phyloP scores from a whole-genome alignment of 352 stramenopile genomes.

The Pythium graminicola region DNA sequence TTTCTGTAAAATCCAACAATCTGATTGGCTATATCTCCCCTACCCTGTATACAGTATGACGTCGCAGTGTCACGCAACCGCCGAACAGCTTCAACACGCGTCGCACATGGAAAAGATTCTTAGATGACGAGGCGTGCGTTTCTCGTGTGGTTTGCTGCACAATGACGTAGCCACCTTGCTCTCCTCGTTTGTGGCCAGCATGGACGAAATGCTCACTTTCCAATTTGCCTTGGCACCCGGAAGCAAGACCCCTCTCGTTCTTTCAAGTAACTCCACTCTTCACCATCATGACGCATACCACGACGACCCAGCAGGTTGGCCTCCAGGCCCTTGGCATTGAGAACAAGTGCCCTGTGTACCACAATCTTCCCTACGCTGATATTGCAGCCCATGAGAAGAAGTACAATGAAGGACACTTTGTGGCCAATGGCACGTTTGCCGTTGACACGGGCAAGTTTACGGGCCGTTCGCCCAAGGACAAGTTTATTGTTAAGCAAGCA shows the following conservation, averaged over 20 bases:
- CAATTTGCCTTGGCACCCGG: constrained; percentile 17
- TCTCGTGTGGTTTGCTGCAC: too few species aligned
- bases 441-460: constrained; percentile 64
- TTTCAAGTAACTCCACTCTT: neutral
- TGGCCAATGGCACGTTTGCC: constrained; percentile 55
- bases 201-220: constrained; percentile 21
- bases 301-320: constrained; percentile 39
- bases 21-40: too few species aligned
- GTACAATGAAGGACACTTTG: constrained; percentile 47
- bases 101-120: too few species aligned
- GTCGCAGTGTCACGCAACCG: too few species aligned
- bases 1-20: too few species aligned
- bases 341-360: constrained; percentile 35
- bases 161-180: too few species aligned
- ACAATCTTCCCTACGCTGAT: constrained; percentile 49
- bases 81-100: too few species aligned
- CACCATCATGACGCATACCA: constrained; percentile 53
- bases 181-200: constrained; percentile 8
- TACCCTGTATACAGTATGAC: too few species aligned
- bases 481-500: constrained; percentile 53
- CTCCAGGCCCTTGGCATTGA: constrained; percentile 40
- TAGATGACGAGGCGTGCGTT: too few species aligned
- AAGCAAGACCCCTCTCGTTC: constrained; percentile 10
- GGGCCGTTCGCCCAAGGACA: constrained; percentile 51
- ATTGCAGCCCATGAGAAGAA: constrained; percentile 39